Conservation (phyloP, 805 yeast species). For the Candida rishiriensis region DNA sequence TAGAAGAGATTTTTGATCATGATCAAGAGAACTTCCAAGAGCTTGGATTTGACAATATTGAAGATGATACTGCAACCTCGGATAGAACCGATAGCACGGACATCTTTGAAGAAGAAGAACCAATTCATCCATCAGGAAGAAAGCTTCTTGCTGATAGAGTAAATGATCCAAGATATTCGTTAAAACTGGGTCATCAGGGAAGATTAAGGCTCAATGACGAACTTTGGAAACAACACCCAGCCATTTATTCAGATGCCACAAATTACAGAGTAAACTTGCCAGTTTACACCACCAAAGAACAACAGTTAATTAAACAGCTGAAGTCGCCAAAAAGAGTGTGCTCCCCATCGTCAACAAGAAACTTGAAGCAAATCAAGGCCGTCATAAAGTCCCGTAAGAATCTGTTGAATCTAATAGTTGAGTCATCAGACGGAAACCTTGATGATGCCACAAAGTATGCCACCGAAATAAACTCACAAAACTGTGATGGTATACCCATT, state of each 20-base stretch:
- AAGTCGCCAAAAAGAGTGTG: constrained; percentile 40
- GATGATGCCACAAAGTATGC: constrained; percentile 67
- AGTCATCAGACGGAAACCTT: constrained; percentile 54
- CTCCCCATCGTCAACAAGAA: constrained; percentile 33
- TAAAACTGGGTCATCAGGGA: background rate
- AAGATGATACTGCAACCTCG: background rate
- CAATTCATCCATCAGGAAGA: background rate
- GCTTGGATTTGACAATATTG: constrained; percentile 17
- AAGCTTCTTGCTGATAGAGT: background rate
- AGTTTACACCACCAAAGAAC: background rate
- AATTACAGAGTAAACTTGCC: background rate
- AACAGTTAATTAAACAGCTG: background rate
- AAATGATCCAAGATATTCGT: background rate
- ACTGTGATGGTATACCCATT: constrained; percentile 57
- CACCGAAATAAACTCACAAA: constrained; percentile 60
- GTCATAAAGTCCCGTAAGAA: constrained; percentile 26
- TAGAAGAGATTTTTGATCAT: constrained; percentile 20
- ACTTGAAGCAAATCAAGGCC: constrained; percentile 28
- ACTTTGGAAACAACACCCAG: background rate
- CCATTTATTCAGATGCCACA: background rate
- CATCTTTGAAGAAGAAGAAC: background rate
- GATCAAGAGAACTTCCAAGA: constrained; percentile 15
- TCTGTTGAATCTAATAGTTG: constrained; percentile 48
- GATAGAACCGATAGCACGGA: background rate
- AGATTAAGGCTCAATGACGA: background rate